Evolutionary conservation across 2,329 filamentous ascomycete genomes (phyloP).

Genomic region (Alternaria triticina): DNA sequence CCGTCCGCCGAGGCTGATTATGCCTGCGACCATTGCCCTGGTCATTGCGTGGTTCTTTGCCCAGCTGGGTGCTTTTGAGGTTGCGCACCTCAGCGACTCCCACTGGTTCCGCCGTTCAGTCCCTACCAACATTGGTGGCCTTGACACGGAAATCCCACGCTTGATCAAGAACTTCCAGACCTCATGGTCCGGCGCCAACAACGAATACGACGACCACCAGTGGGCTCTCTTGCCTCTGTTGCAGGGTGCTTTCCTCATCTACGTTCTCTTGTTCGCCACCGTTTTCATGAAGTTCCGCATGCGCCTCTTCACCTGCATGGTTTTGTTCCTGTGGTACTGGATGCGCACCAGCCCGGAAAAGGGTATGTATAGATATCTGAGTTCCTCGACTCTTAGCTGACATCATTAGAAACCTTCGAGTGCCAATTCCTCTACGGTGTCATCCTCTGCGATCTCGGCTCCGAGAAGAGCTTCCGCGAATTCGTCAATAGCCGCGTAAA

Average conservation of each 20-base stretch:
- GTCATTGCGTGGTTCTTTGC: slow-evolving; percentile 59
- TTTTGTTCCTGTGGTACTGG: slow-evolving; percentile 59
- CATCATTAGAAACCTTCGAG: slow-evolving; percentile 58
- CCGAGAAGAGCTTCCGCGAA: slow-evolving; percentile 54
- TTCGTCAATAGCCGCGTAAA: slow-evolving; percentile 50
- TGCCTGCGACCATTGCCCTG: slow-evolving; percentile 60
- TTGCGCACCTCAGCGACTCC: slow-evolving; percentile 57
- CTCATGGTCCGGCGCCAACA: slow-evolving; percentile 60
- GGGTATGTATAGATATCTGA: slow-evolving; percentile 45
- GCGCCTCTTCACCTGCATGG: slow-evolving; percentile 54
- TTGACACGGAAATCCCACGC: slow-evolving; percentile 54
- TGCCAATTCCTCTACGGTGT: slow-evolving; percentile 60
- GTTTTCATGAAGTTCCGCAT: slow-evolving; percentile 58
- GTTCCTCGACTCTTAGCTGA: slow-evolving; percentile 7
- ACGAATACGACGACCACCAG: slow-evolving; percentile 62
- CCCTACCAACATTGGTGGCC: slow-evolving; percentile 51
- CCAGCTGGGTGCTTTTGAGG: slow-evolving; percentile 57
- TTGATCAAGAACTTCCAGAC: slow-evolving; percentile 55
- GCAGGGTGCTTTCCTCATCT: slow-evolving; percentile 59
- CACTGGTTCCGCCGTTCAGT: slow-evolving; percentile 61
- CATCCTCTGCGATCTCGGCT: slow-evolving; percentile 59
- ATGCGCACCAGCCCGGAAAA: slow-evolving; percentile 54
- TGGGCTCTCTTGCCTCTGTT: slow-evolving; percentile 61
- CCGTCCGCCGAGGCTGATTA: slow-evolving; percentile 58
- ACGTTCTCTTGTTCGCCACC: slow-evolving; percentile 56